Evolutionary conservation across 148 eudicot species (phyloP).

Genomic region (Simmondsia chinensis): DNA sequence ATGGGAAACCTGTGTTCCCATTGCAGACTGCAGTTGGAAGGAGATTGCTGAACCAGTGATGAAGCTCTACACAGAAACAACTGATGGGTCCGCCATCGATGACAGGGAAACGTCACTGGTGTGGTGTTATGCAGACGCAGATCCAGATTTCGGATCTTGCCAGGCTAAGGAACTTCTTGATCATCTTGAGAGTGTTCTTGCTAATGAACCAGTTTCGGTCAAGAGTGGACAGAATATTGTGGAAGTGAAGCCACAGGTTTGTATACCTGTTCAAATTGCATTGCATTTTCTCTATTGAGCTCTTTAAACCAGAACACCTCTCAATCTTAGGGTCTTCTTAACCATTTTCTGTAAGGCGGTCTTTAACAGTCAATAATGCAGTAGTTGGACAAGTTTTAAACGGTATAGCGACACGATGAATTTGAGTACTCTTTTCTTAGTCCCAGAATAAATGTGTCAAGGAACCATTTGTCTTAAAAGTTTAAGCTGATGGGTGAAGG

Average conservation of each 20-base stretch:
- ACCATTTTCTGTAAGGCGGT: too few species aligned
- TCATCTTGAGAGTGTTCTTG: conserved; percentile 79
- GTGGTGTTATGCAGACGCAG: conserved; percentile 85
- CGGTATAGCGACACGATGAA: too few species aligned
- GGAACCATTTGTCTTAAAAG: too few species aligned
- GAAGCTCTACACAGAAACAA: conserved; percentile 74
- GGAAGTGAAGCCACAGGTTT: conserved; percentile 94
- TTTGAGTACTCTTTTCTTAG: too few species aligned
- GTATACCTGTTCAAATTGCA: too few species aligned
- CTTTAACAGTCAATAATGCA: too few species aligned
- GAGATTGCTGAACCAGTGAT: conserved; percentile 50
- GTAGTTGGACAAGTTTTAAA: too few species aligned
- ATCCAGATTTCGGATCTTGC: conserved; percentile 62
- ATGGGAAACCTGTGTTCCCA: conserved; percentile 43
- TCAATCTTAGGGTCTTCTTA: too few species aligned
- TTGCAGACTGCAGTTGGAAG: conserved; percentile 57
- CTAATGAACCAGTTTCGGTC: conserved; percentile 78
- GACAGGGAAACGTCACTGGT: conserved; percentile 71
- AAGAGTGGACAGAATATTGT: conserved; percentile 72
- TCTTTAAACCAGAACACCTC: too few species aligned
- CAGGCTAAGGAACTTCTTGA: conserved; percentile 83
- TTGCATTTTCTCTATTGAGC: too few species aligned
- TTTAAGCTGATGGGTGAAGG: too few species aligned
- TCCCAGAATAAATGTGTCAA: too few species aligned
- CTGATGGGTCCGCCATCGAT: conserved; percentile 74